Conservation (phyloP, 2,329 filamentous ascomycete species). For the Didymella sp. region DNA sequence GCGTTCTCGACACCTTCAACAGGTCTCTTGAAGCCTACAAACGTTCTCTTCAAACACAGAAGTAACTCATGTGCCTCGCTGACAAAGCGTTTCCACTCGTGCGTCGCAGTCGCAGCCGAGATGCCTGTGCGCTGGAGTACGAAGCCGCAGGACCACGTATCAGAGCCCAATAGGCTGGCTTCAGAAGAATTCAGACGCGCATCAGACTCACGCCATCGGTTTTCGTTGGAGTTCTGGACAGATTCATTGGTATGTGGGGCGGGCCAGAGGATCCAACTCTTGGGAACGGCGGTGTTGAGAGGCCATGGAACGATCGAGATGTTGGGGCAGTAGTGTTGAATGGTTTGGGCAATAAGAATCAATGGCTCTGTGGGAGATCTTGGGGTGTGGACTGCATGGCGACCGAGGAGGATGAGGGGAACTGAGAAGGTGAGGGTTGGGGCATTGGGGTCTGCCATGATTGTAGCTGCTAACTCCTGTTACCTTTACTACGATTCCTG, state of each 20-base stretch:
- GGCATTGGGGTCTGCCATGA: neutral
- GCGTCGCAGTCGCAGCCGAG: neutral
- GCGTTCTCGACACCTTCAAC: neutral
- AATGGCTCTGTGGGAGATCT: neutral
- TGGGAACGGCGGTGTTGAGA: neutral
- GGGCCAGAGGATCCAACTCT: neutral
- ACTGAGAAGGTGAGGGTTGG: conserved; percentile 13
- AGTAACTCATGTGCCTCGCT: neutral
- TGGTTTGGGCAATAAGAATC: neutral
- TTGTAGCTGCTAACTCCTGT: neutral
- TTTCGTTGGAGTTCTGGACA: neutral
- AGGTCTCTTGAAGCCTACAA: neutral
- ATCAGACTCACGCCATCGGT: neutral
- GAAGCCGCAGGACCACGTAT: conserved; percentile 5
- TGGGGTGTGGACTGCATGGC: neutral
- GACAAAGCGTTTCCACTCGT: no score
- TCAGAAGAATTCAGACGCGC: neutral
- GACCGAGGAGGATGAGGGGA: conserved; percentile 19
- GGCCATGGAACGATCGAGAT: conserved; percentile 4
- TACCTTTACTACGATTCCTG: no score
- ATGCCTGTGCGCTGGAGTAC: conserved; percentile 3
- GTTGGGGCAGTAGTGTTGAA: conserved; percentile 2
- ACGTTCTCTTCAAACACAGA: neutral
- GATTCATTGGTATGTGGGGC: neutral
- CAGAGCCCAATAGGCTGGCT: neutral